Evolutionary conservation across 2,329 filamentous ascomycete genomes (phyloP).

Genomic region (Kalaharituber pfeilii): DNA sequence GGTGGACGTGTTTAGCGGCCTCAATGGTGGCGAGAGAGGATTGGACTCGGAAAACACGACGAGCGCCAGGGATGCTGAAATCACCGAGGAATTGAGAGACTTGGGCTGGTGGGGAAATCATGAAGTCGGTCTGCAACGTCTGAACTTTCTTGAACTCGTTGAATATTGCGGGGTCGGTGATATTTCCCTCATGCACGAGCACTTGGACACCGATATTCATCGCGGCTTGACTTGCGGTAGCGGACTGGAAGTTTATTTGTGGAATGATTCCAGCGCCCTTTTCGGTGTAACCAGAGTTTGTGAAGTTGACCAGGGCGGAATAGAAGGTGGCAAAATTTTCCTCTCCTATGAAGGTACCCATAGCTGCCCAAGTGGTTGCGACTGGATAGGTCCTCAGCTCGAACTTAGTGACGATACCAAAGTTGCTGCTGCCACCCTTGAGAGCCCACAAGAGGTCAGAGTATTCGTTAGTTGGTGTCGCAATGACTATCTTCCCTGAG

Average conservation of each 20-base stretch:
- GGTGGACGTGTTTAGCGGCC: background rate
- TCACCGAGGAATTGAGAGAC: background rate
- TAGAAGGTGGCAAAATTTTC: constrained; percentile 2
- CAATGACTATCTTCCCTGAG: constrained; percentile 22
- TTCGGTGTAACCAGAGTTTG: background rate
- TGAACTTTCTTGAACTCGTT: background rate
- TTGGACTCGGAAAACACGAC: background rate
- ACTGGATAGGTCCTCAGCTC: constrained; percentile 24
- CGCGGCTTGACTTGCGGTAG: background rate
- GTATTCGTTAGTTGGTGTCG: constrained; percentile 19
- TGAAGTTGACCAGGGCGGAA: background rate
- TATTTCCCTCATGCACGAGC: background rate
- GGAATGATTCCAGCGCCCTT: background rate
- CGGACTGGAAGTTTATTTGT: background rate
- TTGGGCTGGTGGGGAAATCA: background rate
- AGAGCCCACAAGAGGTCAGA: constrained; percentile 24
- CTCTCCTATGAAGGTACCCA: constrained; percentile 1
- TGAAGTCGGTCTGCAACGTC: background rate
- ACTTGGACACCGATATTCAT: background rate
- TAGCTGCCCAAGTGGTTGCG: constrained; percentile 11
- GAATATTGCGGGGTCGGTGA: background rate
- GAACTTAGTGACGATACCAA: constrained; percentile 25
- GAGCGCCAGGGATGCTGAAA: background rate
- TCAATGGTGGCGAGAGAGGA: background rate
- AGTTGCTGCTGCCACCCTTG: constrained; percentile 24